Evolutionary conservation across 805 yeast genomes (phyloP), one percentile per base, ranked within the genome.

Genomic region (Peterozyma toletana): DNA sequence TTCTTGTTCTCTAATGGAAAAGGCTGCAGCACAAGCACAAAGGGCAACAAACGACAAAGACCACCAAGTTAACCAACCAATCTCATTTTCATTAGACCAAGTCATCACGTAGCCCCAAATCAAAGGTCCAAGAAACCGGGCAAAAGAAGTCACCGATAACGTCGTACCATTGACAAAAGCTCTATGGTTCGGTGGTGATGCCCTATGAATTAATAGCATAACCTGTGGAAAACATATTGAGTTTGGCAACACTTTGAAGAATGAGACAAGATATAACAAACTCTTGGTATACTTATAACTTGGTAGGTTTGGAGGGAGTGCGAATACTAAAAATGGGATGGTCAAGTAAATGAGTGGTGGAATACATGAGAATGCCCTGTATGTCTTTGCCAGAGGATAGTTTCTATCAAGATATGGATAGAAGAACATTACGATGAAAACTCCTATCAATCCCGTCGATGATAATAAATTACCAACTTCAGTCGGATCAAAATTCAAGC

Each of bases 111-210:
- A 36, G n/a, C 85, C 85, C 80, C 83, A 78, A 1, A 64, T 31
- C 9, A 78, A 54, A 0, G 87, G 87, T 2, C 78, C 85, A 0
- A 72, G 34, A 42, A 72, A 77, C 49, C 85, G 60, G 1, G 84
- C 82, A 27, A 73, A 56, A 1, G 85, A 69, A 13, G 73, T 59
- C 35, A 72, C 65, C 38, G 79, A 70, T 54, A 78, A 68, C 2
- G 80, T 67, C n/a, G 77, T 67, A 13, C 82, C 81, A 53, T 80
- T 80, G 44, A 80, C 69, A 51, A 75, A 69, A 1, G 83, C 83
- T 39, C 83, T 65, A 49, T 78, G 73, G 48, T 71, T 64, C 17
- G 77, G 67, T 11, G 71, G 71, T 1, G 83, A 69, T 6, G 76
- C 71, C 40, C 79, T 65, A 56, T 77, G 83, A 33, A 78, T 67